These are phyloP conservation scores for Ophiocordyceps camponoti-rufipedis DNA, from an alignment of 2,329 filamentous ascomycete genomes.

Conservation along the genomic window DNA sequence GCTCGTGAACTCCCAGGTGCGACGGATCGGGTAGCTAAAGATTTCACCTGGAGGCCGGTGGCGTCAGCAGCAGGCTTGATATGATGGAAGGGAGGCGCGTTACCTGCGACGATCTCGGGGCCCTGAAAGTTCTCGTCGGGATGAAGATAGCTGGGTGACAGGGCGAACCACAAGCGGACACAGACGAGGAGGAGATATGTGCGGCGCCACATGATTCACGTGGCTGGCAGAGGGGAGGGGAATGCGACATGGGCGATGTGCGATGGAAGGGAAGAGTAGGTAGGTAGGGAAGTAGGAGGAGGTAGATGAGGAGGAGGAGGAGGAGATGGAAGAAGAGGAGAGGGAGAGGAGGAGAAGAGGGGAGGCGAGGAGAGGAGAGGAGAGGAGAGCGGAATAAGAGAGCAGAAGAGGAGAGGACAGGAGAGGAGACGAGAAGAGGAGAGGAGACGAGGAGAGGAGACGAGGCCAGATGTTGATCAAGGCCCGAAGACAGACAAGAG, in stretches of 20 bases:
- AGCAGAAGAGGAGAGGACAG: too few species aligned
- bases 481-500: not conserved
- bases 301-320: not conserved
- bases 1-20: conserved; percentile 93
- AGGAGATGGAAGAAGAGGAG: too few species aligned
- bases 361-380: too few species aligned
- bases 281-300: not conserved
- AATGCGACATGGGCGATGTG: conserved; percentile 5
- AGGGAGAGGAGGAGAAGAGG: too few species aligned
- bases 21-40: conserved; percentile 75
- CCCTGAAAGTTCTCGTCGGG: conserved; percentile 99
- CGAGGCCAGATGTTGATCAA: not conserved
- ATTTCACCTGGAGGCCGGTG: conserved; percentile 49
- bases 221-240: conserved; percentile 1
- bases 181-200: conserved; percentile 70
- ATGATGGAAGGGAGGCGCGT: conserved; percentile 8
- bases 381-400: too few species aligned
- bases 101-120: conserved; percentile 92
- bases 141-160: conserved; percentile 91
- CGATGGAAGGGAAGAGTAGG: not conserved
- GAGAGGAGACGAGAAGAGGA: too few species aligned
- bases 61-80: not conserved
- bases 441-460: too few species aligned
- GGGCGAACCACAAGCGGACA: conserved; percentile 80
- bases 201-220: conserved; percentile 64